Evolutionary conservation across 2,329 filamentous ascomycete species (phyloP).

Genomic region (Calonectria henricotiae): DNA sequence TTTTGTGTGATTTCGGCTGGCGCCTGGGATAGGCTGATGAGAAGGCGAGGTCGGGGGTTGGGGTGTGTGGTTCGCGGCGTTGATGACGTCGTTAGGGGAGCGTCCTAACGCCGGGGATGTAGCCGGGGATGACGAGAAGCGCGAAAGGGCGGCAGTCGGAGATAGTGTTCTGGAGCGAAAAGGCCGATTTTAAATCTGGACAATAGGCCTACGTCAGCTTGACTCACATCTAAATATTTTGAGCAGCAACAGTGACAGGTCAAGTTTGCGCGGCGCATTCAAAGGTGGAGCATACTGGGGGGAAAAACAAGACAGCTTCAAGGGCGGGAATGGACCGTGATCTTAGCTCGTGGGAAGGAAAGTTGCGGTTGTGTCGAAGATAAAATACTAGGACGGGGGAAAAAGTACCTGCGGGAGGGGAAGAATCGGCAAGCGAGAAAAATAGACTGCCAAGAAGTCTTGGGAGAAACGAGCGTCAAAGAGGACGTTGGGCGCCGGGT

Average conservation of each 20-base stretch:
- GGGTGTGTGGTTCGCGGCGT: constrained; percentile 49
- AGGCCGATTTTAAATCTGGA: constrained; percentile 46
- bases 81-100: constrained; percentile 52
- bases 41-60: constrained; percentile 42
- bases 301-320: constrained; percentile 42
- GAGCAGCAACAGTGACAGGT: constrained; percentile 37
- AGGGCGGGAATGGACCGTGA: constrained; percentile 38
- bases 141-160: constrained; percentile 46
- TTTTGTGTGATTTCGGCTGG: constrained; percentile 62
- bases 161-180: constrained; percentile 46
- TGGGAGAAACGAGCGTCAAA: constrained; percentile 48
- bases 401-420: constrained; percentile 43
- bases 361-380: constrained; percentile 29
- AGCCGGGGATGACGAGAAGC: constrained; percentile 45
- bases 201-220: constrained; percentile 47
- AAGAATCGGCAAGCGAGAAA: constrained; percentile 35
- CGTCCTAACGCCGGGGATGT: constrained; percentile 49
- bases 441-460: constrained; percentile 47
- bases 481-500: constrained; percentile 39
- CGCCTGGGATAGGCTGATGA: constrained; percentile 48
- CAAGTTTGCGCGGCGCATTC: constrained; percentile 49
- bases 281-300: constrained; percentile 32
- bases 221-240: constrained; percentile 37
- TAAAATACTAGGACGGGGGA: constrained; percentile 23
- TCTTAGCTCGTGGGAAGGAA: constrained; percentile 29